Evolutionary conservation across 257 asterid genomes (phyloP), one percentile per base, ranked within the genome.

Genomic region (Rubia yunnanensis): DNA sequence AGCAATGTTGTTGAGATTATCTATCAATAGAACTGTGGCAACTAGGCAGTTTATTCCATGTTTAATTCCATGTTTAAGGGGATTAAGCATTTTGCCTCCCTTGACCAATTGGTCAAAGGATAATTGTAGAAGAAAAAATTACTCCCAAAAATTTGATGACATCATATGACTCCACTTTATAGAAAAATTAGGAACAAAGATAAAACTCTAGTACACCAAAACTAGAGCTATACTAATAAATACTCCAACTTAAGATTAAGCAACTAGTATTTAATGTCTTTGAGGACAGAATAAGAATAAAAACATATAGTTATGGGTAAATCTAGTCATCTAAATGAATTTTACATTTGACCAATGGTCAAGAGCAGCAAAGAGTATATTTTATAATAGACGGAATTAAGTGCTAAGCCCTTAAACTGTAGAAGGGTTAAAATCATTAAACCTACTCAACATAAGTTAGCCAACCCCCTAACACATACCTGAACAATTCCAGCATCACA

Each of bases 401-500:
- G 11, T 36, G 44, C 44, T 36, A 13, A 36, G 6, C 10, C 44
- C 44, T 36, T 36, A 13, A 36, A 36, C 7, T 13, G 10, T 2
- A 2, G 0, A 2, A 39, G 49, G 49, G 18, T 14, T 14, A 41
- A 39, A 39, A 39, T 39, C 17, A 39, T 39, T 10, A 39, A 39
- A 41, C 4, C 48, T 15, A 34, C 5, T 31, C 44, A 17, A 35
- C 11, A 20, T 22, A 60, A 9, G 28, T 34, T 61, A 61, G 22
- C 32, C 20, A 27, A 10, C 9, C 57, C 57, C 28, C 59, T 53
- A 54, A 41, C 14, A 50, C 66, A 44, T 77, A 92, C 99, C 97
- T 92, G 90, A 79, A 94, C 87, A 15, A 94, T 81, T 68, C 97
- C 99, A 74, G 82, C 80, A 70, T 94, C 99, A 72, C 99, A 90